A percentile compares a stretch with the other conserved stretches of the same genome.
Evolutionary conservation across 139 green algal genomes (phyloP).

Genomic region (Raphidocelis subcapitata): DNA sequence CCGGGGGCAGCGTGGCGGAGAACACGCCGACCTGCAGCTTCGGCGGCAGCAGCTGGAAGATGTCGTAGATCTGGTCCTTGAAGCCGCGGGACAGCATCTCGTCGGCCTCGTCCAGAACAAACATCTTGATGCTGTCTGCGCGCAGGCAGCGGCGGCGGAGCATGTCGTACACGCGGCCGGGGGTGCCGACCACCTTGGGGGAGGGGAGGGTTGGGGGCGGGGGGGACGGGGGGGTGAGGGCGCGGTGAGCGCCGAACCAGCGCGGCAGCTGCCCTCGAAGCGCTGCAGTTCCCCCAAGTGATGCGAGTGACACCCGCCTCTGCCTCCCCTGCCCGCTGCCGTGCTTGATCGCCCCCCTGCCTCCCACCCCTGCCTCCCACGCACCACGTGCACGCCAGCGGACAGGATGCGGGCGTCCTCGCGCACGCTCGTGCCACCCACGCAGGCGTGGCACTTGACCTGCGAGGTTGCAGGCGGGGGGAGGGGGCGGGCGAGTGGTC

Average conservation of each 20-base stretch:
- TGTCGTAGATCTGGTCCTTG: constrained; percentile 99
- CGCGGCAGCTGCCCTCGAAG: no score
- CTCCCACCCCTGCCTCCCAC: not conserved
- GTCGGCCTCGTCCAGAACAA: constrained; percentile 98
- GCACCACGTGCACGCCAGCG: constrained; percentile 17
- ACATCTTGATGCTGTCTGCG: constrained; percentile 91
- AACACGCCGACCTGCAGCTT: constrained; percentile 99
- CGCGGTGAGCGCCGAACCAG: no score
- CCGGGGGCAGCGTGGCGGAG: constrained; percentile 97
- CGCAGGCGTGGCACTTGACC: constrained; percentile 99
- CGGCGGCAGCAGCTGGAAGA: constrained; percentile 98
- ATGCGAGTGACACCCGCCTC: no score
- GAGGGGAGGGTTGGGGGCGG: not conserved
- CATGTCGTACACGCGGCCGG: constrained; percentile 99
- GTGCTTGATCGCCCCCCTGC: no score
- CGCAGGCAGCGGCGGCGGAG: constrained; percentile 92
- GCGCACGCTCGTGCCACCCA: constrained; percentile 95
- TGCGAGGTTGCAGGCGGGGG: constrained; percentile 12
- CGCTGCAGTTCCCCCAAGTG: no score
- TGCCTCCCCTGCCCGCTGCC: no score
- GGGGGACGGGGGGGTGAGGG: not conserved
- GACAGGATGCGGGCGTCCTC: constrained; percentile 96
- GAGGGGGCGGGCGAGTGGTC: no score
- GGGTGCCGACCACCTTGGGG: constrained; percentile 97
- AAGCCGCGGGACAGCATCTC: constrained; percentile 99